Evolutionary conservation across 257 asterid genomes (phyloP).

Genomic region (Fraxinus excelsior): DNA sequence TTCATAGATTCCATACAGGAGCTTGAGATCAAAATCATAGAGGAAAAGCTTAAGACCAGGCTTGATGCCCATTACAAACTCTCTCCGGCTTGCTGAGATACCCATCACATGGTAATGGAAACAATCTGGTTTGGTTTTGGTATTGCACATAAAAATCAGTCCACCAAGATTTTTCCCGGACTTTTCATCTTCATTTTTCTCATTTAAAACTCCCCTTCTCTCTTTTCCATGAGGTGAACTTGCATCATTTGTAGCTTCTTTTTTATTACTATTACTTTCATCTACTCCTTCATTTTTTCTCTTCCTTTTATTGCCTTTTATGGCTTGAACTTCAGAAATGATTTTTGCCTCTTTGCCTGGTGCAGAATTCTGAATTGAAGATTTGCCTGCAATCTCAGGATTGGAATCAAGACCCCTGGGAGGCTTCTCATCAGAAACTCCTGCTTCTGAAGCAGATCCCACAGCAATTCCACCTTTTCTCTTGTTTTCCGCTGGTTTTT

Average conservation of each 20-base stretch:
- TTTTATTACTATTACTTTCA: constrained; percentile 24
- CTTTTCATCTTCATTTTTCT: constrained; percentile 34
- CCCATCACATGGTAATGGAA: constrained; percentile 79
- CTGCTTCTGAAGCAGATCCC: constrained; percentile 32
- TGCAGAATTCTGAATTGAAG: constrained; percentile 35
- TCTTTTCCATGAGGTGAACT: constrained; percentile 24
- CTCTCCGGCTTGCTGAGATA: constrained; percentile 63
- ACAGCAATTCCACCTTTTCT: constrained; percentile 23
- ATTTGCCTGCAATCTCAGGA: constrained; percentile 37
- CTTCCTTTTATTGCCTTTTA: constrained; percentile 41
- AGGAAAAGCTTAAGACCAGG: constrained; percentile 87
- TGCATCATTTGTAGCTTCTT: constrained; percentile 17
- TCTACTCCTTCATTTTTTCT: constrained; percentile 36
- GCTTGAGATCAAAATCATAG: constrained; percentile 82
- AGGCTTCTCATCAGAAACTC: constrained; percentile 36
- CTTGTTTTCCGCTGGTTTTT: constrained; percentile 33
- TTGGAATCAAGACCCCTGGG: constrained; percentile 47
- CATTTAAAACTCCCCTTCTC: constrained; percentile 28
- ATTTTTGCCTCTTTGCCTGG: constrained; percentile 41
- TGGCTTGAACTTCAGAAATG: constrained; percentile 24
- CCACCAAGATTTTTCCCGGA: constrained; percentile 62
- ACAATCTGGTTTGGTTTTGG: constrained; percentile 94
- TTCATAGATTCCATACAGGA: constrained; percentile 83
- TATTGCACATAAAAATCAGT: constrained; percentile 84
- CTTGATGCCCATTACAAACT: constrained; percentile 61